Evolutionary conservation across 345 rosid species (phyloP), one percentile per base, ranked within the genome.

Genomic region (Noccaea bulbosa): DNA sequence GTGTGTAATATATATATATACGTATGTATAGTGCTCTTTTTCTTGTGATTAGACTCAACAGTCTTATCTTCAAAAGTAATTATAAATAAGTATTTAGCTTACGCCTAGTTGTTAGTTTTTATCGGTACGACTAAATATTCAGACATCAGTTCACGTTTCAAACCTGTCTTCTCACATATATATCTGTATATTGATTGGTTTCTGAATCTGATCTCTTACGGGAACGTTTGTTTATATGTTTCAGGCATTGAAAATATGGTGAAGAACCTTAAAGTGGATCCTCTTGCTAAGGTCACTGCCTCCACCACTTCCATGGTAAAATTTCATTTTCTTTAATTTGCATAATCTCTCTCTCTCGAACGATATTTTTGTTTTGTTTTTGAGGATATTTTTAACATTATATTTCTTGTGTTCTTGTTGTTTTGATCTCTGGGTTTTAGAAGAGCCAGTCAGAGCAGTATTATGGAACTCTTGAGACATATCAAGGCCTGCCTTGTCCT

Each of bases 401-500:
- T 55, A 33, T 47, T 61, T 58, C 37, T 40, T 32, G 15, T 37
- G 32, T 46, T 39, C n/a, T 6, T 44, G 6, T 64, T 73, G 38
- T 32, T 38, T 64, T 69, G 8, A 24, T 11, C 11, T 16, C 0
- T 14, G 45, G 69, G 8, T 30, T 48, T 1, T 17, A 50, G 8
- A 75, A 71, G 61, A 81, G 65, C 33, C 72, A 68, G 14, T 62
- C 82, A 10, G 82, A 79, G 66, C 72, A 77, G 47, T 60, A 75
- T 62, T 64, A 67, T 57, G 84, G 77, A 46, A 65, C 84, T 6
- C 16, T 68, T 5, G 63, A 73, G 27, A 67, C 80, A 4, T 76
- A 74, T 62, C 84, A 79, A 61, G 69, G 50, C 51, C 38, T 71
- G 30, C 76, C 82, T 62, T 77, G 81, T 75, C 77, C 73, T 70